Conservation (phyloP, 306 rosid species). For the Castanospermum australe region DNA sequence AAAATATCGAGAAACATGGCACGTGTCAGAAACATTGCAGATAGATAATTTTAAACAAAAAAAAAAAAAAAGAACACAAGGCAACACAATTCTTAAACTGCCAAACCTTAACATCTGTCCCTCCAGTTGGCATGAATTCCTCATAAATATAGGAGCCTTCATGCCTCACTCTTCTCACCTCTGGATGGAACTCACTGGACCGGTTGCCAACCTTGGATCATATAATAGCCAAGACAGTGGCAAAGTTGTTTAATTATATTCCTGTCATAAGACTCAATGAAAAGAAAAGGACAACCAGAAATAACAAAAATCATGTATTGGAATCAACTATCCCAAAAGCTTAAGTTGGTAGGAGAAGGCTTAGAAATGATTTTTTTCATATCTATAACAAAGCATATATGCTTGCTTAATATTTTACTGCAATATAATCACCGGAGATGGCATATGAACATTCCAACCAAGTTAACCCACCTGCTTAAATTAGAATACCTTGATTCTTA, state of each 20-base stretch:
- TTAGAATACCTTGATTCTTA: neutral
- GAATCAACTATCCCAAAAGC: constrained; percentile 8
- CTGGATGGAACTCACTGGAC: constrained; percentile 95
- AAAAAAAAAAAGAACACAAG: neutral
- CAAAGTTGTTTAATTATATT: constrained; percentile 15
- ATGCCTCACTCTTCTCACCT: constrained; percentile 94
- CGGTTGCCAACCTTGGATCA: constrained; percentile 88
- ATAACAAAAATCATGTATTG: neutral
- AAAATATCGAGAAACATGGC: constrained; percentile 2
- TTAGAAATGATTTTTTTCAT: neutral
- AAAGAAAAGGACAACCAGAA: constrained; percentile 3
- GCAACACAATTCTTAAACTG: constrained; percentile 23
- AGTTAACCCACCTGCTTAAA: neutral
- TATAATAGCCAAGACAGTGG: constrained; percentile 21
- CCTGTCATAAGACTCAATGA: constrained; percentile 2
- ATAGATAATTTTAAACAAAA: neutral
- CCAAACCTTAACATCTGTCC: constrained; percentile 97
- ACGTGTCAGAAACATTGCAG: neutral
- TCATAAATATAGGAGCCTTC: constrained; percentile 97
- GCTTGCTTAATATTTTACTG: neutral
- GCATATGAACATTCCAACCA: neutral
- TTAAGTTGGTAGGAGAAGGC: neutral
- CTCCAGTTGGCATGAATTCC: constrained; percentile 98
- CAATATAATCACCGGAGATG: neutral
- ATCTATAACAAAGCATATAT: neutral